A percentile compares a stretch with the other conserved stretches of the same genome.
Evolutionary conservation across 306 rosid species (phyloP).

Genomic region (Cicer cuneatum): DNA sequence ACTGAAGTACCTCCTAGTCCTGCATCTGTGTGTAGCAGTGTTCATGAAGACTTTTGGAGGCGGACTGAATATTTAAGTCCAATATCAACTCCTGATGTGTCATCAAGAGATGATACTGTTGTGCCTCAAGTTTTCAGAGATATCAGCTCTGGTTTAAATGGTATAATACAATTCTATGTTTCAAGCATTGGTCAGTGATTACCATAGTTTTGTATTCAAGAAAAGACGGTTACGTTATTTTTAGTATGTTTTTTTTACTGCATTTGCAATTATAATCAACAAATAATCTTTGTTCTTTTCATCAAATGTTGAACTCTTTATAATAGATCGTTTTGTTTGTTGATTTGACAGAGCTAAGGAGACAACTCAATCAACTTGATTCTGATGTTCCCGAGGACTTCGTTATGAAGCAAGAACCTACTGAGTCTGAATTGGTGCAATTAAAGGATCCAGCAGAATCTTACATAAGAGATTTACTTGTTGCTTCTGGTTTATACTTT

Average conservation of each 20-base stretch:
- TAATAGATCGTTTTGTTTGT: conserved; percentile 37
- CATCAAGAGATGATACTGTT: conserved; percentile 67
- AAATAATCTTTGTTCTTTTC: not conserved
- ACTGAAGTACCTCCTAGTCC: conserved; percentile 99
- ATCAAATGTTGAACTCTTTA: conserved; percentile 32
- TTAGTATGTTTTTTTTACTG: conserved; percentile 28
- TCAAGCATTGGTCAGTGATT: conserved; percentile 35
- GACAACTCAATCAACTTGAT: conserved; percentile 84
- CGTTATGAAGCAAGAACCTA: conserved; percentile 48
- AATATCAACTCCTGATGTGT: conserved; percentile 72
- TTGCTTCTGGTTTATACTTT: conserved; percentile 86
- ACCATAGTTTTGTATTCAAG: conserved; percentile 10
- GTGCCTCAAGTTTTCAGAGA: conserved; percentile 77
- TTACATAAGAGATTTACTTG: conserved; percentile 80
- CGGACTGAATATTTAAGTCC: conserved; percentile 74
- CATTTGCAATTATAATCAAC: conserved; percentile 24
- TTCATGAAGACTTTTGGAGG: conserved; percentile 85
- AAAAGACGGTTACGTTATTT: conserved; percentile 16
- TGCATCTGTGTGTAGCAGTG: conserved; percentile 93
- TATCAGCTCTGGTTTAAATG: conserved; percentile 85
- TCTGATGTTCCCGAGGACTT: conserved; percentile 58
- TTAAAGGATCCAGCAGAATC: conserved; percentile 79
- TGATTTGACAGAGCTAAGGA: conserved; percentile 71
- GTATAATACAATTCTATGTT: conserved; percentile 52
- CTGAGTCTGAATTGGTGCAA: conserved; percentile 58